Evolutionary conservation across 257 asterid genomes (phyloP).

Genomic region (Jacaranda copaia): DNA sequence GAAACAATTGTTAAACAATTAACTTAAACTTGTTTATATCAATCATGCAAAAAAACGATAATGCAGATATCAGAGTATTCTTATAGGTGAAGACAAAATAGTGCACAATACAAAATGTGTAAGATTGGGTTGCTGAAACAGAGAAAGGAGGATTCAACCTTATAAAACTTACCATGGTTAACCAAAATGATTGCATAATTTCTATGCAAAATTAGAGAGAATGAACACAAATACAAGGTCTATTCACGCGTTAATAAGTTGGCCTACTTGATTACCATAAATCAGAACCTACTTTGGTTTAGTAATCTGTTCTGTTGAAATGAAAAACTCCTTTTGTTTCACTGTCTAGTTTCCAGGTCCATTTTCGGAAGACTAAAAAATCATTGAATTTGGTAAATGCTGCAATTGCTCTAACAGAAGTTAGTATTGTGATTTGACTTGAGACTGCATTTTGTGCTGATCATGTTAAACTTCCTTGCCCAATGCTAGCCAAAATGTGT

Average conservation of each 20-base stretch:
- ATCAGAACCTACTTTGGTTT: too few species aligned
- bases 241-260: not conserved
- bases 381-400: not conserved
- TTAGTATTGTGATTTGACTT: constrained; percentile 2
- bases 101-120: not conserved
- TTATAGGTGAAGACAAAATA: too few species aligned
- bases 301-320: too few species aligned
- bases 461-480: constrained; percentile 12
- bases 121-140: not conserved
- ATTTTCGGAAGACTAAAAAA: not conserved
- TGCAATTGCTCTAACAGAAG: not conserved
- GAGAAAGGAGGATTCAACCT: not conserved
- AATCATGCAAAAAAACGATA: not conserved
- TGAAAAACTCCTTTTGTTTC: not conserved
- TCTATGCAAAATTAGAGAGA: too few species aligned
- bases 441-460: constrained; percentile 5
- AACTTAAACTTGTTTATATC: not conserved
- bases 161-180: too few species aligned
- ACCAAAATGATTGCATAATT: not conserved
- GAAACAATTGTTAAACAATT: not conserved
- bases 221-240: too few species aligned
- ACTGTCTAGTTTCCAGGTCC: not conserved
- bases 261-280: not conserved
- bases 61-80: too few species aligned
- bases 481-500: not conserved